phyloP scores from a whole-genome alignment of 108 stramenopile genomes.

The Parmales sp. region DNA sequence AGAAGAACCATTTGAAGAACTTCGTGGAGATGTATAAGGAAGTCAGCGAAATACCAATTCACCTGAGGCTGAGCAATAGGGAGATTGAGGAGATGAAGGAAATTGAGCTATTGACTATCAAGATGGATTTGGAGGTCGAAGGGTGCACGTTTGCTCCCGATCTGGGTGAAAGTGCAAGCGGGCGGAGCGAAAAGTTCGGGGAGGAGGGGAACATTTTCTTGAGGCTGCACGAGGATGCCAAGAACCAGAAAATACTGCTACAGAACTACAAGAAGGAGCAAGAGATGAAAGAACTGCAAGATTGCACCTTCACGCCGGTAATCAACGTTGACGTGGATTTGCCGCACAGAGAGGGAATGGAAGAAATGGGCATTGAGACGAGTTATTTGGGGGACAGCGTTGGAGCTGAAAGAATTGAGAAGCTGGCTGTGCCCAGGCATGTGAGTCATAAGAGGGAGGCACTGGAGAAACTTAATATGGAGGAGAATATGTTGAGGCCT shows the following conservation, averaged over 20 bases:
- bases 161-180: too few relatives aligned
- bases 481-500: background rate
- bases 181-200: background rate
- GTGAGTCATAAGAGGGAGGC: background rate
- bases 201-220: background rate
- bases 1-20: background rate
- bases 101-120: too few relatives aligned
- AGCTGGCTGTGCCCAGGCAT: constrained; percentile 1
- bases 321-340: background rate
- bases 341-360: too few relatives aligned
- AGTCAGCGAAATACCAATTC: background rate
- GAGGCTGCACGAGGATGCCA: constrained; percentile 10
- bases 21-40: background rate
- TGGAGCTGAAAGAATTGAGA: background rate
- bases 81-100: too few relatives aligned
- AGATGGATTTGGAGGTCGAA: too few relatives aligned
- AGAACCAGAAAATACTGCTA: background rate
- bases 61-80: background rate
- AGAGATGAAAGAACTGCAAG: background rate
- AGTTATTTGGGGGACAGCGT: background rate
- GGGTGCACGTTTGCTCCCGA: too few relatives aligned
- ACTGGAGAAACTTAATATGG: background rate
- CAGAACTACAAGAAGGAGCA: background rate
- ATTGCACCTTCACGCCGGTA: constrained; percentile 3
- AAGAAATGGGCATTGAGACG: too few relatives aligned